A percentile compares a stretch with the other conserved stretches of the same genome.
Conservation (phyloP, 2,329 filamentous ascomycete species). For the Dactylellina cionopaga region DNA sequence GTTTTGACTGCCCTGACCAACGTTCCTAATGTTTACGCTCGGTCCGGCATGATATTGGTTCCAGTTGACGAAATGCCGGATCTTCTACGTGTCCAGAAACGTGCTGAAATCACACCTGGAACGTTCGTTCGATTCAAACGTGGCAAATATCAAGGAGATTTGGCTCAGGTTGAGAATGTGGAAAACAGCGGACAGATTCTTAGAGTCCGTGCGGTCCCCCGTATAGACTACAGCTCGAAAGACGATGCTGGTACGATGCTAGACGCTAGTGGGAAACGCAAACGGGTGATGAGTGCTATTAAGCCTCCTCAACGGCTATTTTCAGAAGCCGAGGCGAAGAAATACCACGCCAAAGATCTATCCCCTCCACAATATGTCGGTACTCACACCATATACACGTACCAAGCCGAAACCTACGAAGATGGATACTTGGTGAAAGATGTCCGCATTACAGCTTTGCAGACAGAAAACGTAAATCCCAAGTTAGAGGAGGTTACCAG, state of each 20-base stretch:
- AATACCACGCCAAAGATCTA: conserved; percentile 77
- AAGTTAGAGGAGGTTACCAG: conserved; percentile 94
- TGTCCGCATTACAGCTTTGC: conserved; percentile 85
- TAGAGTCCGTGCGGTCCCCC: conserved; percentile 84
- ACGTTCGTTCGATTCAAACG: conserved; percentile 90
- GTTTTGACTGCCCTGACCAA: conserved; percentile 83
- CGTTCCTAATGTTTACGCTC: conserved; percentile 88
- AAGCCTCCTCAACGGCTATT: conserved; percentile 89
- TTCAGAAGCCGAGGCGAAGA: conserved; percentile 90
- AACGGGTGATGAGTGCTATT: conserved; percentile 73
- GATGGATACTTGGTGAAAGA: conserved; percentile 95
- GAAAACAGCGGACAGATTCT: conserved; percentile 92
- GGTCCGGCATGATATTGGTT: conserved; percentile 85
- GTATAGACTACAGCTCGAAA: conserved; percentile 88
- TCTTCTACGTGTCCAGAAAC: conserved; percentile 88
- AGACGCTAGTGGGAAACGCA: conserved; percentile 74
- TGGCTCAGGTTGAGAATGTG: conserved; percentile 91
- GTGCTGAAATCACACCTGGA: conserved; percentile 82
- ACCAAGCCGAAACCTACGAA: conserved; percentile 87
- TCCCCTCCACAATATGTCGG: conserved; percentile 65
- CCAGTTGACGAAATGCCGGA: conserved; percentile 98
- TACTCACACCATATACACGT: conserved; percentile 78
- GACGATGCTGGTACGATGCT: conserved; percentile 72
- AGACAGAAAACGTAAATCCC: conserved; percentile 90
- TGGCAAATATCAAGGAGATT: conserved; percentile 83